These are phyloP conservation scores for Tricholoma flavovirens DNA, from an alignment of 768 basidiomycete genomes.

Conservation along the genomic window DNA sequence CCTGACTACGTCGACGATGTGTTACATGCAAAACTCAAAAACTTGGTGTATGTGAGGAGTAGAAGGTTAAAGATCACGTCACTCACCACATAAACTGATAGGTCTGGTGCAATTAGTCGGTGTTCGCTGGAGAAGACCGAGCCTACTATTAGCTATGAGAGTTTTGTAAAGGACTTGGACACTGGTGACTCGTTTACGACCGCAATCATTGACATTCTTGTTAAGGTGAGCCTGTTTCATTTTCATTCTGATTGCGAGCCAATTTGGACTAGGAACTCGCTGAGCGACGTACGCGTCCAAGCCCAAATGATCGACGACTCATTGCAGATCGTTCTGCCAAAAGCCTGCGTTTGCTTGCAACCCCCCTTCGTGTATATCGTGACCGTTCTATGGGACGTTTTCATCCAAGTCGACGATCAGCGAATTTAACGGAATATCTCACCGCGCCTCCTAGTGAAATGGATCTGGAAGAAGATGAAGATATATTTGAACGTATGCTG, in stretches of 20 bases:
- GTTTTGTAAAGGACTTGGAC: conserved; percentile 73
- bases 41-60: conserved; percentile 55
- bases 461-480: conserved; percentile 64
- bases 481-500: conserved; percentile 45
- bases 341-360: conserved; percentile 53
- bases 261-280: conserved; percentile 57
- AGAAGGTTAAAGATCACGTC: conserved; percentile 1
- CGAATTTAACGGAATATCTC: conserved; percentile 47
- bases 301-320: conserved; percentile 47
- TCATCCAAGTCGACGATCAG: conserved; percentile 30
- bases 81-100: conserved; percentile 20
- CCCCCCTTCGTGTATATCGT: conserved; percentile 48
- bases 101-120: conserved; percentile 69
- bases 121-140: conserved; percentile 60
- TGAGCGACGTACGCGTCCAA: conserved; percentile 57
- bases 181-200: conserved; percentile 78
- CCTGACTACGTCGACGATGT: conserved; percentile 68
- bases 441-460: conserved; percentile 49
- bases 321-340: conserved; percentile 66
- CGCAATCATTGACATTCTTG: conserved; percentile 66
- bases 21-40: conserved; percentile 68
- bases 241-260: neutral
- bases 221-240: conserved; percentile 49
- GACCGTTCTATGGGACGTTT: conserved; percentile 29
- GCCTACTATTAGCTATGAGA: conserved; percentile 63